Evolutionary conservation across 768 basidiomycete species (phyloP).

Genomic region (Pulveroboletus ravenelii): DNA sequence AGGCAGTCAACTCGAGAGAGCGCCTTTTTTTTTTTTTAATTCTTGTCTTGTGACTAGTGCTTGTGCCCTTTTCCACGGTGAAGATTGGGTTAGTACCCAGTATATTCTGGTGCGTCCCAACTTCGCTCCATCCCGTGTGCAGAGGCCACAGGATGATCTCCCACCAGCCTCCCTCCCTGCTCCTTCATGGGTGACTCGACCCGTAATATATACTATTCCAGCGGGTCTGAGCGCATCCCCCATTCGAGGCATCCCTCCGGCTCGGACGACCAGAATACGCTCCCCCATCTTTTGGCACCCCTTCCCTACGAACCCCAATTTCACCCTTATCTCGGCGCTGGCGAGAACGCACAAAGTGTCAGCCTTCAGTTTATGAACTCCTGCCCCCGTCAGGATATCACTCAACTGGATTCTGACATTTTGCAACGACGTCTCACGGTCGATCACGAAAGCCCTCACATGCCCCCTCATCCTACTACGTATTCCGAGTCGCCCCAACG

Average conservation of each 20-base stretch:
- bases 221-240: slow-evolving; percentile 9
- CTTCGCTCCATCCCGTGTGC: slow-evolving; percentile 6
- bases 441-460: slow-evolving; percentile 3
- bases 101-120: slow-evolving; percentile 19
- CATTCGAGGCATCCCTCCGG: slow-evolving; percentile 11
- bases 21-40: slow-evolving; percentile 3
- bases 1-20: slow-evolving; percentile 1
- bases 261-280: slow-evolving; percentile 12
- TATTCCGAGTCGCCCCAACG: slow-evolving; percentile 33
- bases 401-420: slow-evolving; percentile 26
- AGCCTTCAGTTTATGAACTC: slow-evolving; percentile 30
- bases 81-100: slow-evolving; percentile 14
- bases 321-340: slow-evolving; percentile 13
- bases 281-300: slow-evolving; percentile 16
- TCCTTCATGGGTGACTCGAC: slow-evolving; percentile 21
- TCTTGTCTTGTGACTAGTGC: slow-evolving; percentile 7
- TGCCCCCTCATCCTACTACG: slow-evolving; percentile 1
- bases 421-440: slow-evolving; percentile 14
- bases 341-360: slow-evolving; percentile 22
- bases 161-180: slow-evolving; percentile 5
- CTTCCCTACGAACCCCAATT: slow-evolving; percentile 11
- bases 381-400: slow-evolving; percentile 18
- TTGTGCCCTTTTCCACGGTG: slow-evolving; percentile 30
- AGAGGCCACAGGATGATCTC: slow-evolving; percentile 22
- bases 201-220: slow-evolving; percentile 12